These are phyloP conservation scores for Microbotryum lychnidis-dioicae DNA, from an alignment of 1,284 basidiomycete genomes.

Conservation along the genomic window DNA sequence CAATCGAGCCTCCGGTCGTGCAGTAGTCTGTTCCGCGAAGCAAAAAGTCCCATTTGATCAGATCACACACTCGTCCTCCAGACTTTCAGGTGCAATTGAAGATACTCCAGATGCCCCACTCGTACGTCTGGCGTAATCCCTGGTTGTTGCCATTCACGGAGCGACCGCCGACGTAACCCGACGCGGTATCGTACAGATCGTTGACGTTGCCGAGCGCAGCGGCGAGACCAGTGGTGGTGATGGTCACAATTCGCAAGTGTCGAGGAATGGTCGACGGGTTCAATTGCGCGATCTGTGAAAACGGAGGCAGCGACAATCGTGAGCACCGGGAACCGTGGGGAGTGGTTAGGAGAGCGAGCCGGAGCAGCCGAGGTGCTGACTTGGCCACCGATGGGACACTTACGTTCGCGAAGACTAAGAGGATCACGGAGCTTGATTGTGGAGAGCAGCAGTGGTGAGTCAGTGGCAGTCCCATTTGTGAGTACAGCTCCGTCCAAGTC, in stretches of 20 bases:
- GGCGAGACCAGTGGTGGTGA: conserved; percentile 24
- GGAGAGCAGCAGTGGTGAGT: neutral
- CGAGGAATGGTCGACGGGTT: conserved; percentile 20
- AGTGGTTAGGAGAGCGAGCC: neutral
- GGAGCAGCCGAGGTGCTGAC: neutral
- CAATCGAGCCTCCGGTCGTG: conserved; percentile 16
- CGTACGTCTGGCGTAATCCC: conserved; percentile 21
- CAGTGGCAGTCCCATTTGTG: neutral
- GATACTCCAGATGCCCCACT: conserved; percentile 30
- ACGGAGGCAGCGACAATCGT: too few relatives aligned
- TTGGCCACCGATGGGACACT: neutral
- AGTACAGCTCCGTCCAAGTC: neutral
- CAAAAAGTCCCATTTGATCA: neutral
- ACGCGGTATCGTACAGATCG: conserved; percentile 5
- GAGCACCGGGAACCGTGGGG: neutral
- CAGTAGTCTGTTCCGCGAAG: conserved; percentile 15
- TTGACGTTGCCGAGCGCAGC: conserved; percentile 9
- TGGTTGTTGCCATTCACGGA: neutral
- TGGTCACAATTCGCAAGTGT: conserved; percentile 28
- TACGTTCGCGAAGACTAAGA: conserved; percentile 23
- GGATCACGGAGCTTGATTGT: conserved; percentile 13
- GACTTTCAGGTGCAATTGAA: neutral
- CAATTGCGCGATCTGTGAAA: conserved; percentile 16
- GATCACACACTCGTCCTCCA: neutral
- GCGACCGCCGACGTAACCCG: neutral